Percentiles rank a stretch among this genome's conserved stretches.
Evolutionary conservation across 2,329 filamentous ascomycete genomes (phyloP).

Genomic region (Phaeosphaeria sp.): DNA sequence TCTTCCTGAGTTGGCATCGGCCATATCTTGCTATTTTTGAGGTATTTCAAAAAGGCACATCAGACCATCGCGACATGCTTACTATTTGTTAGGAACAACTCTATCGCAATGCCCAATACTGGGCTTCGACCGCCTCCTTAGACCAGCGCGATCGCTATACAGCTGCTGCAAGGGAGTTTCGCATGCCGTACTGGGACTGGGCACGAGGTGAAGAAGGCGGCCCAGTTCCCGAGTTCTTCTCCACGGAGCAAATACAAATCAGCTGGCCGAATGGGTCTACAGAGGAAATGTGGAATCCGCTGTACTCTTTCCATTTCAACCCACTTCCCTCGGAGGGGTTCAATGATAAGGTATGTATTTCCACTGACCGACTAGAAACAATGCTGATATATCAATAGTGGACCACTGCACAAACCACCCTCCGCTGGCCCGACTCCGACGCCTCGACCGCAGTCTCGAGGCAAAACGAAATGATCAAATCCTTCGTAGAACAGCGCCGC

Average conservation of each 20-base stretch:
- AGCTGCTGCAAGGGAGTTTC: slow-evolving; percentile 36
- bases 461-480: background rate
- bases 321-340: slow-evolving; percentile 31
- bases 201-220: slow-evolving; percentile 27
- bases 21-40: slow-evolving; percentile 74
- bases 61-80: background rate
- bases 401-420: slow-evolving; percentile 26
- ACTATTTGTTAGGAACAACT: slow-evolving; percentile 36
- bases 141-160: slow-evolving; percentile 26
- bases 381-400: slow-evolving; percentile 24
- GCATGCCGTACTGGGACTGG: slow-evolving; percentile 48
- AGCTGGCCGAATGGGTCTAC: slow-evolving; percentile 19
- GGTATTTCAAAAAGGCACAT: slow-evolving; percentile 41
- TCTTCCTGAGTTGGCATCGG: slow-evolving; percentile 87
- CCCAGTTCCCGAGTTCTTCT: slow-evolving; percentile 35
- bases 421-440: slow-evolving; percentile 41
- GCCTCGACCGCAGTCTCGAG: slow-evolving; percentile 26
- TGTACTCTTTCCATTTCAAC: slow-evolving; percentile 39
- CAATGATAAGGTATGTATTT: slow-evolving; percentile 22
- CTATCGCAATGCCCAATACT: slow-evolving; percentile 24
- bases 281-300: slow-evolving; percentile 33
- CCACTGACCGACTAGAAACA: background rate
- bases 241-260: slow-evolving; percentile 21
- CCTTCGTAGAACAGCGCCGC: slow-evolving; percentile 14
- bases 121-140: slow-evolving; percentile 17